A percentile compares a stretch with the other conserved stretches of the same genome.
Conservation (phyloP, 2,329 filamentous ascomycete genomes). For the Sporothrix euskadiensis region DNA sequence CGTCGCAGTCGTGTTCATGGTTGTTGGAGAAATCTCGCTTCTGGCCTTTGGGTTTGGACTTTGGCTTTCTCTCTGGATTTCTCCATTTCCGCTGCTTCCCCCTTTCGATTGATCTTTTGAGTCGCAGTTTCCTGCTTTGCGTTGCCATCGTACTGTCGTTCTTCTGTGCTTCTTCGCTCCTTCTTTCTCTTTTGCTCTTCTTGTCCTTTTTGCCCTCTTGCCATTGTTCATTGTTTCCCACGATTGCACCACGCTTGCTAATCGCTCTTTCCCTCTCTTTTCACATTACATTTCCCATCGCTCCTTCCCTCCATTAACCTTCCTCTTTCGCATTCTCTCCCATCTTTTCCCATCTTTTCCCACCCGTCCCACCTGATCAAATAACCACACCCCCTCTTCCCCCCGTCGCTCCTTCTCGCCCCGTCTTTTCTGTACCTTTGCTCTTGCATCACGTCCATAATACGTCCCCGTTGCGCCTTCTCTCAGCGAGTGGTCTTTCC, state of each 20-base stretch:
- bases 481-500: conserved; percentile 17
- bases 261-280: neutral
- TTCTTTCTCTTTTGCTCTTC: neutral
- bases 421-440: neutral
- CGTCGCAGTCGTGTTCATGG: conserved; percentile 1
- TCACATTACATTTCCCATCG: neutral
- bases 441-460: conserved; percentile 2
- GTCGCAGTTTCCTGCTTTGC: conserved; percentile 18
- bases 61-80: neutral
- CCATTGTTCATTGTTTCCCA: conserved; percentile 1
- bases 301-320: neutral
- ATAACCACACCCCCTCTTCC: conserved; percentile 19
- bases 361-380: conserved; percentile 19
- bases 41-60: neutral
- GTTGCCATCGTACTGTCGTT: neutral
- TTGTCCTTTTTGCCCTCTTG: neutral
- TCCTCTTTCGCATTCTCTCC: neutral
- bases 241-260: conserved; percentile 6
- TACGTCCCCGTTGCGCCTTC: conserved; percentile 21
- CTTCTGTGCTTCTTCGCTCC: neutral
- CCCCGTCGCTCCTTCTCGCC: conserved; percentile 19
- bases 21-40: neutral
- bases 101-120: neutral
- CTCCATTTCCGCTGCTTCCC: neutral
- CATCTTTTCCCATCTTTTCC: neutral